Conservation (phyloP, 2,329 filamentous ascomycete genomes). For the Metarhizium brunneum region DNA sequence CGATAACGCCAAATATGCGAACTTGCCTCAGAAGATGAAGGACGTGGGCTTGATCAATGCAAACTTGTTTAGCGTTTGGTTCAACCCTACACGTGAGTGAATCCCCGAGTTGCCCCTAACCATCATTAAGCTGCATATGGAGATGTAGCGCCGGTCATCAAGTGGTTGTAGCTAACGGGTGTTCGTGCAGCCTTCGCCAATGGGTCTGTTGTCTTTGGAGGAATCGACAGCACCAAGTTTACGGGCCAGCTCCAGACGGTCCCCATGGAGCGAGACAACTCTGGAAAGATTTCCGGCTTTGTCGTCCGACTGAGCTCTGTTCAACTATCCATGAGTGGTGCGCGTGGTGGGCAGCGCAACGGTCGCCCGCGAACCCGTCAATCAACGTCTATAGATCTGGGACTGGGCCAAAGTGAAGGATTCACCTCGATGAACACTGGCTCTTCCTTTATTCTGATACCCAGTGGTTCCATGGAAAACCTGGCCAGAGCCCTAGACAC, state of each 20-base stretch:
- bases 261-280: background rate
- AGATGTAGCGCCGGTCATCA: no score
- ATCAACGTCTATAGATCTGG: background rate
- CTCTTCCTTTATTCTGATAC: background rate
- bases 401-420: background rate
- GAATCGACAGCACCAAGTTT: background rate
- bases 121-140: no score
- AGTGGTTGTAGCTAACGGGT: background rate
- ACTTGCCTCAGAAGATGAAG: background rate
- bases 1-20: background rate
- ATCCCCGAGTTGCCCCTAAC: background rate
- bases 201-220: background rate
- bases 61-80: background rate
- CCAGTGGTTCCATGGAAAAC: background rate
- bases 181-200: background rate
- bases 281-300: background rate
- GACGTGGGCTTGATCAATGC: background rate
- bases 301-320: background rate
- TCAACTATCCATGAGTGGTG: background rate
- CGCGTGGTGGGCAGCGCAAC: no score
- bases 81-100: background rate
- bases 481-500: background rate
- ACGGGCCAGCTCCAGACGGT: background rate
- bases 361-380: background rate
- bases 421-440: background rate